Evolutionary conservation across 1,284 basidiomycete species (phyloP), one percentile per base, ranked within the genome.

Genomic region (Stygiomarasmius scandens): DNA sequence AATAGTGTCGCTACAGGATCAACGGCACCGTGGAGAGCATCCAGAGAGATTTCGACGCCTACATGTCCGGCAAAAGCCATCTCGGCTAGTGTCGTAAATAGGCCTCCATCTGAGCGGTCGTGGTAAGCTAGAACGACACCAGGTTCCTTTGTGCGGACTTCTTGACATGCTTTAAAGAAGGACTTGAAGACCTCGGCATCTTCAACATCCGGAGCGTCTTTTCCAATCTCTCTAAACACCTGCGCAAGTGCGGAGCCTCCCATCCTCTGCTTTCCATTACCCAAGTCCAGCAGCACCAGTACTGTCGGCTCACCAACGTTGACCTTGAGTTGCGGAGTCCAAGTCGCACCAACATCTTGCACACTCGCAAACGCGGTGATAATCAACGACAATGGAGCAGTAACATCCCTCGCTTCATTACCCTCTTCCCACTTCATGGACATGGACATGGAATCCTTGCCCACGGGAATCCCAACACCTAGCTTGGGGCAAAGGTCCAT

Each of bases 361-460:
- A 98, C 94, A 1, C 92, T 87, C 1, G 94, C 89, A 68, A 99
- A 99, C 0, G 96, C 96, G 14, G 97, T 98, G 59, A 98, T 86
- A 68, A 98, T 93, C 63, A 97, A 79, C 22, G 95, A 97, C 51
- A 98, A 74, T 2, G 96, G 97, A 3, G 96, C 84, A 45, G 87
- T 96, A 58, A 99, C 93, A 67, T 95, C 89, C 59, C 87, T 88
- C 67, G 85, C 77, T 62, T 87, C 83, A 23, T 77, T 80, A 8
- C 80, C 80, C 25, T 89, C 74, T 54, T 71, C 81, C 96, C 96
- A 99, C 66, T 89, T 91, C 96, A 98, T 99, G 60, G 92, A 91
- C 96, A 99, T 99, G 32, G 93, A 96, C 97, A 99, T 98, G 2
- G 95, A 98, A 74, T 99, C 96, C 76, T 99, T 99, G 29, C 97